Evolutionary conservation across 768 basidiomycete species (phyloP), one percentile per base, ranked within the genome.

Genomic region (Termitomyces sp.): DNA sequence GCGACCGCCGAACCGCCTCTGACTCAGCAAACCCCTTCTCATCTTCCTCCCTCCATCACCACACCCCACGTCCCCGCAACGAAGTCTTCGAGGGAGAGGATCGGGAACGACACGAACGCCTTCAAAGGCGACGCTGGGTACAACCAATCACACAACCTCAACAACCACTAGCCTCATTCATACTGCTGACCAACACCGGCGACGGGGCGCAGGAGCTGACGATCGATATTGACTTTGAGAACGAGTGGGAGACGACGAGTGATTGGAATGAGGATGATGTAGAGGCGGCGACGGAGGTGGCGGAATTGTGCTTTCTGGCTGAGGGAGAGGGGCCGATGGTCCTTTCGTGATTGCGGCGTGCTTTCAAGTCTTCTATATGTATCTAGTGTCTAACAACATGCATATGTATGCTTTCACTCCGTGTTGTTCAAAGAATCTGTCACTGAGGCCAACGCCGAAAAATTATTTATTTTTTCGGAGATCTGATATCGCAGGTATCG

Each of bases 221-320:
- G 20, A 75, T 89, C 48, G 92, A 92, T 65, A 89, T 93, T 58
- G 91, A 93, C 71, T 94, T 93, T 67, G 91, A 94, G 68, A 92
- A 92, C 63, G 90, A 90, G 63, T 94, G 92, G 91, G 92, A 93
- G 72, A 85, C 90, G 45, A 91, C 89, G 55, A 92, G 91, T 65
- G 91, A 92, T 74, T 93, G 91, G 90, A 93, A 93, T 71, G 91
- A 92, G 71, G 91, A 93, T 64, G 91, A 93, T 67, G 87, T 88
- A 3, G 91, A 93, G 61, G 89, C 88, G 3, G 84, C 84, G 20
- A 72, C 70, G 22, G 91, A 92, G 67, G 90, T 93, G 72, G 85
- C 84, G 57, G 81, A 81, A 52, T 70, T 92, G 4, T 91, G 91
- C 70, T 91, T 88, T 73, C 84, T 86, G 18, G 72, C 70, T 32